phyloP scores from a whole-genome alignment of 2,329 filamentous ascomycete species.

The Aspergillus thermomutatus region DNA sequence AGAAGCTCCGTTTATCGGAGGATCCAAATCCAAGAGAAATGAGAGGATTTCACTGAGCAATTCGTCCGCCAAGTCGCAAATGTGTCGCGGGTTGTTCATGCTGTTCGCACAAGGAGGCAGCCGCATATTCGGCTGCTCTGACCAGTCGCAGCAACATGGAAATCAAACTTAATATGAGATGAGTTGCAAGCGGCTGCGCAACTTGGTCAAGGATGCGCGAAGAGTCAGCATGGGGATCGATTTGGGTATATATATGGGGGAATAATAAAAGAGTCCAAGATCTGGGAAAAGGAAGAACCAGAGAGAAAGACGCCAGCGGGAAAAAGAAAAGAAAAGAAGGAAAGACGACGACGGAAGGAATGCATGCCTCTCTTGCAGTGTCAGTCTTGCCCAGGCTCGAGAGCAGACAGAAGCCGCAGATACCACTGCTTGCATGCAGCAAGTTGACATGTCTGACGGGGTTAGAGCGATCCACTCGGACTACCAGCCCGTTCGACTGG shows the following conservation, averaged over 20 bases:
- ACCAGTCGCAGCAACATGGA: conserved; percentile 32
- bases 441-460: conserved; percentile 32
- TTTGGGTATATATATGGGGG: conserved; percentile 2
- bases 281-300: conserved; percentile 8
- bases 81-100: conserved; percentile 31
- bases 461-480: conserved; percentile 18
- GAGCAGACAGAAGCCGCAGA: conserved; percentile 16
- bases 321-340: conserved; percentile 6
- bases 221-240: not conserved
- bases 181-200: not conserved
- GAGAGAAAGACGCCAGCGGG: not conserved
- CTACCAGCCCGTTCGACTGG: conserved; percentile 21
- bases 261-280: conserved; percentile 9
- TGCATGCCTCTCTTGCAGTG: conserved; percentile 16
- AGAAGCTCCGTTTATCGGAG: conserved; percentile 10
- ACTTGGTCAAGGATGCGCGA: not conserved
- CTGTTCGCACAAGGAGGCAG: conserved; percentile 27
- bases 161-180: conserved; percentile 11
- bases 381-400: conserved; percentile 12
- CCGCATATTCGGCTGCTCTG: conserved; percentile 31
- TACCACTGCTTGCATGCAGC: conserved; percentile 18
- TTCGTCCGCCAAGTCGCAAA: conserved; percentile 36
- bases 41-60: conserved; percentile 32
- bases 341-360: conserved; percentile 16
- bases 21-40: conserved; percentile 24